phyloP scores from a whole-genome alignment of 306 rosid species.

The Sphenostylis stenocarpa region DNA sequence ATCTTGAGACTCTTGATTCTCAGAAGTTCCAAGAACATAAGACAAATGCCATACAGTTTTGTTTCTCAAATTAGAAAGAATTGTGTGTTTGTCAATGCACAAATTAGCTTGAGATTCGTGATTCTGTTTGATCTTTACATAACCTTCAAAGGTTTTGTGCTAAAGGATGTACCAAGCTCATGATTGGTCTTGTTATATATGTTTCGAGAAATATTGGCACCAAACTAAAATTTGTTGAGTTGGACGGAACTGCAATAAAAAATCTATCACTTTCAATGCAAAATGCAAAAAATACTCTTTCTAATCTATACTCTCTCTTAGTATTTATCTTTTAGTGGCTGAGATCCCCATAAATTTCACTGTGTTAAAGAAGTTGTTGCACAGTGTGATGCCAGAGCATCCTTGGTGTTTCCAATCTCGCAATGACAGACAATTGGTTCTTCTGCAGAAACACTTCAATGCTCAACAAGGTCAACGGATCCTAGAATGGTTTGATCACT shows the following conservation, averaged over 20 bases:
- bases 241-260: background rate
- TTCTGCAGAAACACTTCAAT: no score
- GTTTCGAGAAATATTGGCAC: conserved; percentile 12
- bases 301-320: no score
- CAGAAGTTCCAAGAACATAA: background rate
- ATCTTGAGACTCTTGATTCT: background rate
- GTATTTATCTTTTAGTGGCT: no score
- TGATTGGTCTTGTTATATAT: background rate
- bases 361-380: no score
- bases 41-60: conserved; percentile 1
- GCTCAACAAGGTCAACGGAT: no score
- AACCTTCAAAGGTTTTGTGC: conserved; percentile 5
- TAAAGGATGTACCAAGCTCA: background rate
- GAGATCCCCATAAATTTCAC: no score
- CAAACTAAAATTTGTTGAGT: background rate
- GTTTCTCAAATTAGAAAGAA: background rate
- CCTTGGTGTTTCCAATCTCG: no score
- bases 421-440: background rate
- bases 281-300: no score
- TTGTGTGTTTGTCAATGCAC: background rate
- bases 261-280: background rate
- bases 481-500: conserved; percentile 4
- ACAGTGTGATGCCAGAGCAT: no score
- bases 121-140: conserved; percentile 7
- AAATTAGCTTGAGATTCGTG: background rate